These are phyloP conservation scores for Starmera pachycereana DNA, from an alignment of 805 yeast species.

Conservation along the genomic window DNA sequence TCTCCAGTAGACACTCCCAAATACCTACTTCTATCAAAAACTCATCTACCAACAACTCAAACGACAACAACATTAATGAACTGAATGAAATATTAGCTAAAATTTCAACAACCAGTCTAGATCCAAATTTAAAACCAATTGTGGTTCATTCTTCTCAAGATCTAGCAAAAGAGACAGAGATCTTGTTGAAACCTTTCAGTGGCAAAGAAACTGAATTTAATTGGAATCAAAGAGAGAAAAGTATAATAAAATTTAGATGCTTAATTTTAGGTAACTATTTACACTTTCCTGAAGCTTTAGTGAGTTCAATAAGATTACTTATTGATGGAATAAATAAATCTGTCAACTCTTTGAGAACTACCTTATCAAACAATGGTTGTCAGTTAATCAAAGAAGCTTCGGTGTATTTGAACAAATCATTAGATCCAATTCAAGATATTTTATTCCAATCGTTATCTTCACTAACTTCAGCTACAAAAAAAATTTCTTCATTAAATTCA, in stretches of 20 bases:
- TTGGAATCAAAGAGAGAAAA: slow-evolving; percentile 68
- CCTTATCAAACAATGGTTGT: slow-evolving; percentile 67
- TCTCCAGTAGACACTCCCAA: neutral
- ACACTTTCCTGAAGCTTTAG: slow-evolving; percentile 27
- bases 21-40: neutral
- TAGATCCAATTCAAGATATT: slow-evolving; percentile 24
- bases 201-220: slow-evolving; percentile 83
- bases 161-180: slow-evolving; percentile 18
- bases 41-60: slow-evolving; percentile 1
- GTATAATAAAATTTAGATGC: slow-evolving; percentile 45
- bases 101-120: slow-evolving; percentile 14
- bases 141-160: slow-evolving; percentile 8
- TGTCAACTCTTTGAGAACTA: slow-evolving; percentile 68
- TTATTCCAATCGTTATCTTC: slow-evolving; percentile 22
- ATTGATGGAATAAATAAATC: slow-evolving; percentile 58
- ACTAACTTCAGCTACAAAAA: slow-evolving; percentile 28
- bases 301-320: slow-evolving; percentile 25
- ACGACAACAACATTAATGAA: slow-evolving; percentile 2
- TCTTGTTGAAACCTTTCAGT: slow-evolving; percentile 33
- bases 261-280: slow-evolving; percentile 49
- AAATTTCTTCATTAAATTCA: slow-evolving; percentile 24
- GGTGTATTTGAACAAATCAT: slow-evolving; percentile 13
- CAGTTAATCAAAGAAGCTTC: slow-evolving; percentile 61
- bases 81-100: slow-evolving; percentile 7
- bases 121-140: slow-evolving; percentile 7